Conservation (phyloP, 2,329 filamentous ascomycete genomes). For the Karstenula rhodostoma region DNA sequence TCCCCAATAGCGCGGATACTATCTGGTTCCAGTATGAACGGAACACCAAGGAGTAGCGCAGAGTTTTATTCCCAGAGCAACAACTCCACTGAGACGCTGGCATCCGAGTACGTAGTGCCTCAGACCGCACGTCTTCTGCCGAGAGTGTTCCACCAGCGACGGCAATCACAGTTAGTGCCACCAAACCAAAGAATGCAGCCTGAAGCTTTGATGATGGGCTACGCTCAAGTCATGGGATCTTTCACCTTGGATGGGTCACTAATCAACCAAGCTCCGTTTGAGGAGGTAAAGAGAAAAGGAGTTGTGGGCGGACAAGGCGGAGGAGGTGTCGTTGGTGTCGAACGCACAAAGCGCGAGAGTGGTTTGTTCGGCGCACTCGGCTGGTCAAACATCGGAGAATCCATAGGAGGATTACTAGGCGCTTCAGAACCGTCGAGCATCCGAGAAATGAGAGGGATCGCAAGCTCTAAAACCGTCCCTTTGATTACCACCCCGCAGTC, state of each 20-base stretch:
- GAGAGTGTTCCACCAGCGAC: slow-evolving; percentile 38
- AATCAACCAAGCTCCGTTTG: slow-evolving; percentile 87
- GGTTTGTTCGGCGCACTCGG: slow-evolving; percentile 84
- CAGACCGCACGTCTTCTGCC: slow-evolving; percentile 59
- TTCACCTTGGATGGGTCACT: slow-evolving; percentile 92
- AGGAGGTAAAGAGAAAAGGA: slow-evolving; percentile 94
- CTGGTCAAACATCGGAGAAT: slow-evolving; percentile 88
- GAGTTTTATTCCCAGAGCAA: slow-evolving; percentile 97
- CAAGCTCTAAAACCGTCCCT: slow-evolving; percentile 85
- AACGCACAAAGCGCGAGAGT: slow-evolving; percentile 76
- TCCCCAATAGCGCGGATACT: slow-evolving; percentile 73
- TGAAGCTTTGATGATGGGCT: slow-evolving; percentile 96
- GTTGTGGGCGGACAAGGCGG: slow-evolving; percentile 84
- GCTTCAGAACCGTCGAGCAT: slow-evolving; percentile 89
- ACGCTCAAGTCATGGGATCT: slow-evolving; percentile 90
- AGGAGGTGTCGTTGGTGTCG: slow-evolving; percentile 83
- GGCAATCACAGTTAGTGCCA: slow-evolving; percentile 44
- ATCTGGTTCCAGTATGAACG: slow-evolving; percentile 75
- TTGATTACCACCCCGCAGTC: slow-evolving; percentile 95
- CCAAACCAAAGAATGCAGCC: slow-evolving; percentile 55
- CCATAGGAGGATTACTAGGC: slow-evolving; percentile 86
- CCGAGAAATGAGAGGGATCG: slow-evolving; percentile 90
- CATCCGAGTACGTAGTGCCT: slow-evolving; percentile 78
- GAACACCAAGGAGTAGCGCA: slow-evolving; percentile 87
- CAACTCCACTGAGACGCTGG: slow-evolving; percentile 90